These are phyloP conservation scores for Truncatella angustata DNA, from an alignment of 2,329 filamentous ascomycete genomes.

Conservation along the genomic window DNA sequence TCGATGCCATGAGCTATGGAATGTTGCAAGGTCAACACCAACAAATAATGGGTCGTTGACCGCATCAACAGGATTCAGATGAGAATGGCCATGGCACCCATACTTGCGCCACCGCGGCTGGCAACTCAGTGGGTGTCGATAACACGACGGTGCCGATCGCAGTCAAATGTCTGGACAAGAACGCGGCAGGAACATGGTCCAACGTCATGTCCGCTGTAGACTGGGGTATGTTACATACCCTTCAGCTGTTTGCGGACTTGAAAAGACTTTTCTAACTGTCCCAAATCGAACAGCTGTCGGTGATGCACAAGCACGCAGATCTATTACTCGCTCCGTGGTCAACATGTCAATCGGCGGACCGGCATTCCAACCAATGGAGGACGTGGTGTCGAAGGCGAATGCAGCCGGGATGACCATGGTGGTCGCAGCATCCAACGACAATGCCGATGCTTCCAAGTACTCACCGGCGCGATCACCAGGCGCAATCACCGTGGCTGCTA, in stretches of 20 bases:
- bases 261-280: not conserved
- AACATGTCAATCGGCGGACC: slow-evolving; percentile 25
- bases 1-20: not conserved
- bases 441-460: slow-evolving; percentile 19
- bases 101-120: slow-evolving; percentile 23
- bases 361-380: slow-evolving; percentile 17
- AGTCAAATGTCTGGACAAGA: slow-evolving; percentile 23
- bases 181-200: slow-evolving; percentile 18
- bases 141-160: slow-evolving; percentile 24
- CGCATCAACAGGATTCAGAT: slow-evolving; percentile 23
- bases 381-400: slow-evolving; percentile 18
- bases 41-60: too few species aligned
- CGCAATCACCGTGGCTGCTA: slow-evolving; percentile 25
- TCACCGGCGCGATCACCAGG: slow-evolving; percentile 22
- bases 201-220: slow-evolving; percentile 22
- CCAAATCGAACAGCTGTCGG: slow-evolving; percentile 18
- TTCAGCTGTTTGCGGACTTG: too few species aligned
- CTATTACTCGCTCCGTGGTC: slow-evolving; percentile 22
- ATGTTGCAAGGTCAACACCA: too few species aligned
- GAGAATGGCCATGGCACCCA: slow-evolving; percentile 27
- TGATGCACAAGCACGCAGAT: slow-evolving; percentile 19
- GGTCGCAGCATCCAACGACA: slow-evolving; percentile 24
- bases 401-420: slow-evolving; percentile 23
- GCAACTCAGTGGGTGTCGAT: slow-evolving; percentile 24
- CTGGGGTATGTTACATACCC: slow-evolving; percentile 29